Conservation (phyloP, 257 asterid genomes). For the Nicotiana sylvestris region DNA sequence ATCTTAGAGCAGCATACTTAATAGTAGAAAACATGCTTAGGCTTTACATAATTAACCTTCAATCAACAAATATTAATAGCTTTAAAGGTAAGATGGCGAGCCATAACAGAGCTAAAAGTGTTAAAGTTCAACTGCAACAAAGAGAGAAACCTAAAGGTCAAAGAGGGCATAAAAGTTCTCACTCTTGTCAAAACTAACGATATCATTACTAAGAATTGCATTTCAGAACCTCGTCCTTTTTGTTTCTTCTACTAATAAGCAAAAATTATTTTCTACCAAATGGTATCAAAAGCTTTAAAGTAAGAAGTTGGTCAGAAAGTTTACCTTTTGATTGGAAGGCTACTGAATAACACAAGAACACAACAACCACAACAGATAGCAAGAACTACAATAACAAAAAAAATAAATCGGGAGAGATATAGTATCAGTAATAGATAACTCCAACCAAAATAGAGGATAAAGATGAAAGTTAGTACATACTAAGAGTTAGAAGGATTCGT, state of each 20-base stretch:
- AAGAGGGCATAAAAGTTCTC: background rate
- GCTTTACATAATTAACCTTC: slow-evolving; percentile 36
- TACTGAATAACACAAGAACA: no score
- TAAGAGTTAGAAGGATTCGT: no score
- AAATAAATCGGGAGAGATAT: no score
- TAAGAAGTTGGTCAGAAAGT: no score
- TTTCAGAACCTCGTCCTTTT: background rate
- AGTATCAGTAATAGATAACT: no score
- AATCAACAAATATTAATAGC: slow-evolving; percentile 32
- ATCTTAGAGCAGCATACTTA: no score
- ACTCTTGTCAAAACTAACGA: background rate
- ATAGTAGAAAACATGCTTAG: no score
- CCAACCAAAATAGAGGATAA: no score
- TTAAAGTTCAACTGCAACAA: background rate
- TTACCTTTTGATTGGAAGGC: no score
- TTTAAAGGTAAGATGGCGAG: slow-evolving; percentile 7
- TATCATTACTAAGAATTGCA: background rate
- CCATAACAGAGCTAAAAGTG: background rate
- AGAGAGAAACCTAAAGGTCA: background rate
- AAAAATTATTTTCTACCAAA: background rate
- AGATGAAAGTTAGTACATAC: no score
- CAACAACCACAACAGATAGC: no score
- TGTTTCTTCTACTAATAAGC: background rate
- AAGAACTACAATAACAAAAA: no score
- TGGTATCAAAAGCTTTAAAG: background rate